Base-by-base conservation (phyloP, 1,284 basidiomycete genomes). In the Cerioporus squamosus region DNA sequence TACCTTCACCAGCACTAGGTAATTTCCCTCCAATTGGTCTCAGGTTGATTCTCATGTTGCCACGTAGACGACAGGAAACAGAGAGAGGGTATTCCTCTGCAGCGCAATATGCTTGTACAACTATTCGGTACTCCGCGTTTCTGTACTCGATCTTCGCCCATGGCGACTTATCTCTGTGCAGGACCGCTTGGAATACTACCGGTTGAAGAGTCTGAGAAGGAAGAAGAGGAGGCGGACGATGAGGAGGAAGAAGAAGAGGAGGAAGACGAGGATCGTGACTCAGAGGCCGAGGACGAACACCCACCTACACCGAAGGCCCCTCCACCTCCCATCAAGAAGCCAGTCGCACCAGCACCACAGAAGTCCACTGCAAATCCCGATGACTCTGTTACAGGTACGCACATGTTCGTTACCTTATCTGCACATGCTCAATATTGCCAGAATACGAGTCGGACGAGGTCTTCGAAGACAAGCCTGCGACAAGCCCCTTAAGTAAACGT, bases 81-180 rank as follows among this genome's bases (percentile, higher is more conserved):
- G 26, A 46, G 22, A 20, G 42, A 53, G 18, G 48, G 14, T 3
- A 14, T 57, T n/a, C 58, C 60, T 6, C 22, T 23, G 6, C 54
- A 54, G 20, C 55, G 58, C 18, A 70, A 70, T 50, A 54, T 66
- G 7, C 51, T 70, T 1, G 12, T 61, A 20, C 58, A 67, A 17
- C 14, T 36, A 36, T 17, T 36, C 14, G 33, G 18, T 43, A 43
- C 20, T 22, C 18, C 18, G 17, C 22, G 22, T 15, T 33, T 22
- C 22, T 12, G 1, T 18, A 22, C 17, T 24, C 8, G 24, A 23
- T 23, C 33, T 38, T 18, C 24, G 18, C 33, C 5, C 15, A 12
- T 36, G 5, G 12, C 15, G 33, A 36, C 12, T 36, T 5, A 36
- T 36, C 10, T 12, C 14, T 36, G 33, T 36, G 2, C 36, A 69